Conservation (phyloP, 352 stramenopile genomes). For the Globisporangium alternatum region DNA sequence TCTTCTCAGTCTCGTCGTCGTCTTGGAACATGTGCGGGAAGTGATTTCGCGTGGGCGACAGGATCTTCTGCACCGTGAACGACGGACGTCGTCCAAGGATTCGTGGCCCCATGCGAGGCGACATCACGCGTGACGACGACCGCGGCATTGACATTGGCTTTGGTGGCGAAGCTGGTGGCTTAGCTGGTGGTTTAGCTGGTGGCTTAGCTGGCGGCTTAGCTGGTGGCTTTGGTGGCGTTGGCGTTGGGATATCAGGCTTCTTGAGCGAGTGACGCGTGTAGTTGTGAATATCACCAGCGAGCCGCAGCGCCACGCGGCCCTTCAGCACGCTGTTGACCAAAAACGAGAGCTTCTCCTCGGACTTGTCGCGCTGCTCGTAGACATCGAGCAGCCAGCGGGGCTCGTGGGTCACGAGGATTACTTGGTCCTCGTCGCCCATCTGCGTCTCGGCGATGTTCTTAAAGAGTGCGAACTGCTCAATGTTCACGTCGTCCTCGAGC, state of each 20-base stretch:
- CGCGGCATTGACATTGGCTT: not conserved
- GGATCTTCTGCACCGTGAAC: slow-evolving; percentile 19
- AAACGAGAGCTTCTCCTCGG: slow-evolving; percentile 77
- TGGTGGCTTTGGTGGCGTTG: not conserved
- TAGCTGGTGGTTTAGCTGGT: not conserved
- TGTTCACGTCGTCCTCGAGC: slow-evolving; percentile 92
- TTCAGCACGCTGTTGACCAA: slow-evolving; percentile 72
- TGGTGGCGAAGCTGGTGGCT: not conserved
- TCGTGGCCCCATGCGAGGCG: slow-evolving; percentile 14
- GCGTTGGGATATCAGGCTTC: not conserved
- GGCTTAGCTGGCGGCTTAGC: not conserved
- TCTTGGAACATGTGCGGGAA: slow-evolving; percentile 74
- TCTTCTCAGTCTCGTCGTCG: slow-evolving; percentile 16
- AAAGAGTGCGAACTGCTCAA: slow-evolving; percentile 92
- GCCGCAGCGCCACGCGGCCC: slow-evolving; percentile 66
- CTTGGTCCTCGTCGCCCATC: slow-evolving; percentile 77
- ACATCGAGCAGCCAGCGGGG: slow-evolving; percentile 90
- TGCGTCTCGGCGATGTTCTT: slow-evolving; percentile 72
- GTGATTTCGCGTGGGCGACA: slow-evolving; percentile 61
- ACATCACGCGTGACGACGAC: slow-evolving; percentile 8
- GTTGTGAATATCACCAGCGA: slow-evolving; percentile 93
- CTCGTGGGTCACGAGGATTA: slow-evolving; percentile 92
- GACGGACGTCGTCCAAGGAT: slow-evolving; percentile 13
- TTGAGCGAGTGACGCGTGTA: slow-evolving; percentile 86
- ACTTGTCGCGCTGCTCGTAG: slow-evolving; percentile 72